Evolutionary conservation across 352 stramenopile genomes (phyloP), one percentile per base, ranked within the genome.

Genomic region (Phytophthora colocasiae): DNA sequence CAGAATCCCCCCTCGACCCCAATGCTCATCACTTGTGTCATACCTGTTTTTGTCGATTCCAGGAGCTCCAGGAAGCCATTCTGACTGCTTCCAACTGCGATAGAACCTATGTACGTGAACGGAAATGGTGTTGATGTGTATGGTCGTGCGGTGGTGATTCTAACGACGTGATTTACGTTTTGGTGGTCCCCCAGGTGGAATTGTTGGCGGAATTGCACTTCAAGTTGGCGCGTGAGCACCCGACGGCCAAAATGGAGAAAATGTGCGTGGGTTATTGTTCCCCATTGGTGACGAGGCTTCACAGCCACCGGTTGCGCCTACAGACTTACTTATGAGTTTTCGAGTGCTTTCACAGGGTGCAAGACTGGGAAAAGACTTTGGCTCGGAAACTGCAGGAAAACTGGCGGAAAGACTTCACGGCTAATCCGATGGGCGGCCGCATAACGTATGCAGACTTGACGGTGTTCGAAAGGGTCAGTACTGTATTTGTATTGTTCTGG

Each of bases 361-460:
- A 93, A 67, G 87, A 94, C 59, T 96, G 87, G 87, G 85, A 96
- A 68, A 83, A 83, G 48, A 78, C 80, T 3, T 59, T 96, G 47
- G 67, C 70, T n/a, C 52, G 86, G 24, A 96, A 96, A 72, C 59
- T 96, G 40, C 65, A 72, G 9, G 87, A 96, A 17, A 90, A 93
- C 61, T 94, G 87, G 85, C 78, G 77, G 15, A 80, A 84, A 29
- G 78, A 85, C 29, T 94, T 93, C 36, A 58, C 50, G 1, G 66
- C 55, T 3, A 94, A 96, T 54, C 87, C 87, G 6, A 90, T 94
- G 77, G 66, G 73, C 17, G 48, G 61, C 22, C 66, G 59, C 52
- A 59, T 69, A 3, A 55, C 75, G 43, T 96, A 94, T 64, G 66
- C 71, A 32, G 72, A 92, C 9, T 54, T 96, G 45, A 80, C 78